A percentile compares a stretch with the other conserved stretches of the same genome.
Conservation (phyloP, 2,329 filamentous ascomycete genomes). For the Harringtonia aguacate region DNA sequence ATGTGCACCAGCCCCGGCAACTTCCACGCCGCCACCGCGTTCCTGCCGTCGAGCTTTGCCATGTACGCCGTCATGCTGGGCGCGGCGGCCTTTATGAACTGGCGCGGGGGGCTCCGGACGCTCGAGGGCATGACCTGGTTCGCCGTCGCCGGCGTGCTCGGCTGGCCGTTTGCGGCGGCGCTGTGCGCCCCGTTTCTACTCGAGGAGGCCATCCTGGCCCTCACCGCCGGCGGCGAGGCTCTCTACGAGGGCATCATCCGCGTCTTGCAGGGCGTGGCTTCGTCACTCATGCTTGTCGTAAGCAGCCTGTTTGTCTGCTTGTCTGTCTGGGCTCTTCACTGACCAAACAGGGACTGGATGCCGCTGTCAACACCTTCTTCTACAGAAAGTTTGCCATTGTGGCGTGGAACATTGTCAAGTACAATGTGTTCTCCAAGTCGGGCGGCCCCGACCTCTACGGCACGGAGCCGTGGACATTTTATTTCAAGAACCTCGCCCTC, state of each 20-base stretch:
- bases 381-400: slow-evolving; percentile 71
- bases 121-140: slow-evolving; percentile 85
- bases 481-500: slow-evolving; percentile 77
- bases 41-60: slow-evolving; percentile 86
- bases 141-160: slow-evolving; percentile 70
- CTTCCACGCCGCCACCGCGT: slow-evolving; percentile 82
- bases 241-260: slow-evolving; percentile 49
- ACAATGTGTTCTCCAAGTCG: slow-evolving; percentile 80
- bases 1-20: slow-evolving; percentile 77
- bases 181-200: slow-evolving; percentile 69
- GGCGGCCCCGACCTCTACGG: slow-evolving; percentile 89
- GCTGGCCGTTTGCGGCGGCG: slow-evolving; percentile 89
- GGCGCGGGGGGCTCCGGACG: slow-evolving; percentile 68
- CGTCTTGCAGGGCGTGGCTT: slow-evolving; percentile 55
- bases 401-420: slow-evolving; percentile 85
- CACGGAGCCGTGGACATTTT: slow-evolving; percentile 94
- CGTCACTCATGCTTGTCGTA: slow-evolving; percentile 60
- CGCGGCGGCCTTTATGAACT: slow-evolving; percentile 82
- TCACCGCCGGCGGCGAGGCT: slow-evolving; percentile 44
- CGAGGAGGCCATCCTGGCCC: slow-evolving; percentile 54
- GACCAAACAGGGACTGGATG: neutral
- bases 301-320: slow-evolving; percentile 19
- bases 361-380: slow-evolving; percentile 68
- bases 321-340: slow-evolving; percentile 11
- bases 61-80: slow-evolving; percentile 92